A percentile compares a stretch with the other conserved stretches of the same genome.
phyloP scores from a whole-genome alignment of 2,329 filamentous ascomycete species.

The Aspergillus pseudotamarii region DNA sequence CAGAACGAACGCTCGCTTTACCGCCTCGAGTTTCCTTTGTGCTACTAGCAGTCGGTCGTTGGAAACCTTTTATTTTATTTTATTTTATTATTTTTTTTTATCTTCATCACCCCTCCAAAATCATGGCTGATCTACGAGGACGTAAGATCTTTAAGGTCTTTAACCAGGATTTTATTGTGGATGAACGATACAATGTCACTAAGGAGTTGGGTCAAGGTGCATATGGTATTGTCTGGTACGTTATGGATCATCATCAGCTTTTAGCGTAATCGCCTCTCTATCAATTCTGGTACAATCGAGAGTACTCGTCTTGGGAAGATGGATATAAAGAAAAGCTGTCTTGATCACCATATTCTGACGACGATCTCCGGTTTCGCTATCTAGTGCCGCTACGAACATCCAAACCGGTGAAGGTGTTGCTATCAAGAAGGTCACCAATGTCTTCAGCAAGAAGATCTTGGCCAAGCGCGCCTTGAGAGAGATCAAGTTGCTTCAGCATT shows the following conservation, averaged over 20 bases:
- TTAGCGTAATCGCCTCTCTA: constrained; percentile 2
- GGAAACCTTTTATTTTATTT: not conserved
- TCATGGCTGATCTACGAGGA: constrained; percentile 64
- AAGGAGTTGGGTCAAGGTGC: constrained; percentile 98
- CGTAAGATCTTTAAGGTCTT: constrained; percentile 99
- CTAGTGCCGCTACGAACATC: constrained; percentile 87
- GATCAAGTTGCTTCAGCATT: constrained; percentile 98
- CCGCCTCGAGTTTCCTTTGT: not conserved
- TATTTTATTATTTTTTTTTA: not conserved
- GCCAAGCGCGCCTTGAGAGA: constrained; percentile 96
- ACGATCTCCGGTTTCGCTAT: constrained; percentile 11
- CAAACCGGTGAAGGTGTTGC: constrained; percentile 91
- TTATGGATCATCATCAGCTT: constrained; percentile 18
- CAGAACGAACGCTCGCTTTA: constrained; percentile 7
- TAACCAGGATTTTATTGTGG: constrained; percentile 98
- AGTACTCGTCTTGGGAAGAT: not conserved
- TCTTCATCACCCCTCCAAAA: constrained; percentile 11
- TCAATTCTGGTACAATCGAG: not conserved
- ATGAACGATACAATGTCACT: constrained; percentile 96
- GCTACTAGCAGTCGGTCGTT: constrained; percentile 14
- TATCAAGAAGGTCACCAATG: constrained; percentile 99
- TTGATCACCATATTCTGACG: constrained; percentile 17
- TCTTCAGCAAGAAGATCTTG: constrained; percentile 99
- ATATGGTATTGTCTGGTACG: constrained; percentile 97
- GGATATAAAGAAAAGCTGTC: not conserved